Conservation (phyloP, 345 rosid genomes). For the Sapria himalayana region DNA sequence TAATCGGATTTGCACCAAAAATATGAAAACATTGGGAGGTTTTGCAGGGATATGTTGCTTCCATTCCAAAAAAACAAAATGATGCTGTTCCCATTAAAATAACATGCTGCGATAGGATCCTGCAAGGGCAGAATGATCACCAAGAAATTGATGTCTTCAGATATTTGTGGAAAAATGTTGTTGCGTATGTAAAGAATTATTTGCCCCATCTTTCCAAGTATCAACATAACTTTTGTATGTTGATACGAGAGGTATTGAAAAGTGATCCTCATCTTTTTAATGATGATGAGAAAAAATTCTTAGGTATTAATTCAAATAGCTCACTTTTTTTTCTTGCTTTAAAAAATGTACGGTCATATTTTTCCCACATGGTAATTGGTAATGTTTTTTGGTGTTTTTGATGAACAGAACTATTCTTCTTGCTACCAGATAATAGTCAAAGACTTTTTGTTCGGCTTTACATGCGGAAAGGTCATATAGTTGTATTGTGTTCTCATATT, state of each 20-base stretch:
- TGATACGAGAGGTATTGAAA: slow-evolving; percentile 45
- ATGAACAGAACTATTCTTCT: slow-evolving; percentile 43
- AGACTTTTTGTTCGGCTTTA: slow-evolving; percentile 80
- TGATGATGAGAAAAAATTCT: slow-evolving; percentile 34
- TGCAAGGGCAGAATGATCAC: slow-evolving; percentile 13
- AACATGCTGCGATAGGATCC: slow-evolving; percentile 15
- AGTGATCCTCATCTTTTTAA: slow-evolving; percentile 41
- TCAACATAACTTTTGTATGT: slow-evolving; percentile 46
- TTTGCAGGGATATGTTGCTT: slow-evolving; percentile 45
- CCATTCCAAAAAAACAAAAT: slow-evolving; percentile 28
- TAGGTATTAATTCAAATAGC: slow-evolving; percentile 25
- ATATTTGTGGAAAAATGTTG: slow-evolving; percentile 35
- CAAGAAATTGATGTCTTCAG: slow-evolving; percentile 17
- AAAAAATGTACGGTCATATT: no score
- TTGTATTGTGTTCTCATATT: not conserved
- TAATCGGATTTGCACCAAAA: not conserved
- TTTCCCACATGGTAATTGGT: slow-evolving; percentile 1
- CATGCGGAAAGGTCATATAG: slow-evolving; percentile 46
- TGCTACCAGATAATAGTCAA: slow-evolving; percentile 53
- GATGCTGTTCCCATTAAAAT: slow-evolving; percentile 51
- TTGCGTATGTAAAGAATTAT: slow-evolving; percentile 20
- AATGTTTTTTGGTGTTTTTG: slow-evolving; percentile 7
- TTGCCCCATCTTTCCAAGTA: slow-evolving; percentile 33
- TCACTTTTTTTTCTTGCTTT: not conserved
- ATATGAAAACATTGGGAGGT: not conserved